Base-by-base conservation (phyloP, 2,329 filamentous ascomycete genomes). In the Coniochaeta prunicola region DNA sequence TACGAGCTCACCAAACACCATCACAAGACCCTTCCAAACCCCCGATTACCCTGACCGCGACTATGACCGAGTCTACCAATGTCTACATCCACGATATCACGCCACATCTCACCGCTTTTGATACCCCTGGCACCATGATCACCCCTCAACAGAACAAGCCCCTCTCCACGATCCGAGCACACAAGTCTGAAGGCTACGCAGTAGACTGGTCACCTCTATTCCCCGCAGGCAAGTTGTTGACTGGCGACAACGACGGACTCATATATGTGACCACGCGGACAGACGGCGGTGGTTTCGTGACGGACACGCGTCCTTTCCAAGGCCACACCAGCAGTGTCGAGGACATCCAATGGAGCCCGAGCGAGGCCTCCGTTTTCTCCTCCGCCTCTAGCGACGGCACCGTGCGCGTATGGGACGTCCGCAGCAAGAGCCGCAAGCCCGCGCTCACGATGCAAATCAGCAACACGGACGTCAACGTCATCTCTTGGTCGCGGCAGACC, bases 341-440 rank as follows among this genome's bases (percentile, higher is more conserved):
- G 77, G 94, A 99, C 71, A 79, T 99, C 28, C 93, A 97, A 74
- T 99, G 94, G 94, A 96, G 91, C 57, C 94, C 94, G 0, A 90
- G 87, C 19, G 94, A 99, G 76, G 86, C 86, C 63, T 92, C 92
- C 61, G 94, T 97, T 30, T 99, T 99, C 69, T 90, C 94, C 0
- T 97, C 93, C 0, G 92, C 91, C 4, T 96, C 92, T 59, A 92
- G 88, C 70, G 94, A 99, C 74, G 93, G 94, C 67, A 96, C 91
- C 10, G 88, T 99, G 63, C 93, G 94, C 72, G 87, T 99, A 61
- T 99, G 94, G 92, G 94, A 99, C 70, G 85, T 94, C 21, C 86
- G 94, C 57, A 92, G 89, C 72, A 97, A 97, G 80, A 91, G 88
- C 64, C 87, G 90, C 63, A 90, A 89, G 70, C 86, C 92, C n/a